Evolutionary conservation across 129 eudicot species (phyloP).

Genomic region (Gnaphalium uliginosum): DNA sequence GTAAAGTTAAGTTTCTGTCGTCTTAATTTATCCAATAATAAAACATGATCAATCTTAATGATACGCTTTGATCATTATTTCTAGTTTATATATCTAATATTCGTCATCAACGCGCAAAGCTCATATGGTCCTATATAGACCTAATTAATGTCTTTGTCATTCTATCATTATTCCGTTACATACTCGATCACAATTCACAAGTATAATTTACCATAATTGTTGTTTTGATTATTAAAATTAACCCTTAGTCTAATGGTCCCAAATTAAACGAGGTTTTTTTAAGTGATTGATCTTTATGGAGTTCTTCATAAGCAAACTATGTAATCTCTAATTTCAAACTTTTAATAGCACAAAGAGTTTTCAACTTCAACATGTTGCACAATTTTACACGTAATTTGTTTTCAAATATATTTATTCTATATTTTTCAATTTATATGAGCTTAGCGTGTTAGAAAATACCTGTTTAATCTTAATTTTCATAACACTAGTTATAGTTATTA

Average conservation of each 20-base stretch:
- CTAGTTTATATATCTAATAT: not conserved
- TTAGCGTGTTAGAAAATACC: no score
- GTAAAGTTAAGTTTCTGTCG: not conserved
- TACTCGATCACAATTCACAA: not conserved
- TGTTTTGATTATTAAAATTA: not conserved
- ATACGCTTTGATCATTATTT: not conserved
- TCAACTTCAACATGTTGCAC: no score
- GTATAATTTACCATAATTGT: not conserved
- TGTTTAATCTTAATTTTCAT: no score
- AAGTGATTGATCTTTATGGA: not conserved
- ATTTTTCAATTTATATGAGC: no score
- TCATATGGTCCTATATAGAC: not conserved
- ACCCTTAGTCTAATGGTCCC: not conserved
- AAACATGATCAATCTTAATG: constrained; percentile 5
- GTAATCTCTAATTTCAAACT: no score
- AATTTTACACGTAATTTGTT: no score
- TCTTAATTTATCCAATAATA: not conserved
- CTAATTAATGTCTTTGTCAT: not conserved
- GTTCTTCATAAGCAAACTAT: not conserved
- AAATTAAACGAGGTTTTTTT: not conserved
- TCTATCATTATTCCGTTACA: not conserved
- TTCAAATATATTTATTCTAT: no score
- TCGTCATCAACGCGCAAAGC: not conserved
- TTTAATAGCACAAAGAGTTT: no score
- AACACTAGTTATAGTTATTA: no score